Conservation (phyloP, 2,329 filamentous ascomycete genomes). For the Botrytis medusae region DNA sequence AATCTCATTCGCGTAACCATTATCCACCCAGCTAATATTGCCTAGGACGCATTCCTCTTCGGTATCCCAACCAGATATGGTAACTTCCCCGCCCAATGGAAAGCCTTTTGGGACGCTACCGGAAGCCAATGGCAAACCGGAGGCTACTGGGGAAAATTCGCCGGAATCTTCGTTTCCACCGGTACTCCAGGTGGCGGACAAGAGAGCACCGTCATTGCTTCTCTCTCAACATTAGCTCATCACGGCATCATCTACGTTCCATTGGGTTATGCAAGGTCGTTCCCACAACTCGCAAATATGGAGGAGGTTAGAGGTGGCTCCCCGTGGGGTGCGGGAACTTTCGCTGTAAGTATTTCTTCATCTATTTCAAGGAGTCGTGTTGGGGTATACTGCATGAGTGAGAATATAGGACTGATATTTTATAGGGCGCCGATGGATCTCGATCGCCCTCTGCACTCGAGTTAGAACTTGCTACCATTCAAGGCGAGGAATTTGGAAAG, state of each 20-base stretch:
- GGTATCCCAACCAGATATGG: constrained; percentile 96
- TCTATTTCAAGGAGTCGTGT: neutral
- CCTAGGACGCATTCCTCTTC: constrained; percentile 76
- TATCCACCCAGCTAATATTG: neutral
- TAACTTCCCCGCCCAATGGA: constrained; percentile 97
- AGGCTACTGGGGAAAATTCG: constrained; percentile 82
- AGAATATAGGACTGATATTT: constrained; percentile 24
- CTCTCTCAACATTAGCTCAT: constrained; percentile 84
- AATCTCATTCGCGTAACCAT: neutral
- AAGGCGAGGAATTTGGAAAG: constrained; percentile 85
- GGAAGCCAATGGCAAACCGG: constrained; percentile 81
- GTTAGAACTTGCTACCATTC: constrained; percentile 73
- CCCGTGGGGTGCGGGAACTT: constrained; percentile 93
- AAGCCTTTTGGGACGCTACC: constrained; percentile 82
- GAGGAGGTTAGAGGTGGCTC: constrained; percentile 80
- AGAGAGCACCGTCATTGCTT: constrained; percentile 78
- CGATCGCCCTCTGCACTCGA: constrained; percentile 76
- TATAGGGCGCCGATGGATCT: constrained; percentile 67
- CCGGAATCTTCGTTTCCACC: constrained; percentile 88
- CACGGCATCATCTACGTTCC: constrained; percentile 98
- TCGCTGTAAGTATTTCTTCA: constrained; percentile 55
- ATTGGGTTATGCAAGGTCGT: constrained; percentile 83
- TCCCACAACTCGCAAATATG: constrained; percentile 68
- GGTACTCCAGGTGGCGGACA: constrained; percentile 84
- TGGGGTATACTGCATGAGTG: neutral